These are phyloP conservation scores for Rhodosporidiobolus sp. DNA, from an alignment of 768 basidiomycete species.

Conservation along the genomic window DNA sequence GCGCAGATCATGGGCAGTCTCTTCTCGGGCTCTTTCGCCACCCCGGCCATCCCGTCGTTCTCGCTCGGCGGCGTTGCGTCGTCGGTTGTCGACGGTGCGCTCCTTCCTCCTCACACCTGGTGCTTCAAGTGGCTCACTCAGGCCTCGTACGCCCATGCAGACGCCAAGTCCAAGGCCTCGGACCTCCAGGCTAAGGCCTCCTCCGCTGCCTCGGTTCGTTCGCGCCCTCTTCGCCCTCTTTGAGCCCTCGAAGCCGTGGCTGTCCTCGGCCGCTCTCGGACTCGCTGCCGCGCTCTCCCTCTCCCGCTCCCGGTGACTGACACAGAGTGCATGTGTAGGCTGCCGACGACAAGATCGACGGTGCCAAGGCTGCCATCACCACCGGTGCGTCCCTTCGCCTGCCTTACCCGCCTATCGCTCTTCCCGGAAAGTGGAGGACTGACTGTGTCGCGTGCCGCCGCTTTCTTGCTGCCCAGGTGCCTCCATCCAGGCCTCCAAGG, in stretches of 20 bases:
- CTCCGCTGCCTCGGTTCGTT: conserved; percentile 27
- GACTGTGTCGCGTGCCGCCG: not conserved
- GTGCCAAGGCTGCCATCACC: conserved; percentile 22
- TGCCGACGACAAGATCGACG: conserved; percentile 33
- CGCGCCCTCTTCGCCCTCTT: not conserved
- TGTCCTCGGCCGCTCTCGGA: conserved; percentile 23
- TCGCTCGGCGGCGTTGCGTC: conserved; percentile 60
- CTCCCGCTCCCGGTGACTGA: no score
- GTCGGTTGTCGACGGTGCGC: conserved; percentile 56
- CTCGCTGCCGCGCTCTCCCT: no score
- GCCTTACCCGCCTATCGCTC: not conserved
- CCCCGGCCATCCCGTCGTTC: conserved; percentile 50
- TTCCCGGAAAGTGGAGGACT: not conserved
- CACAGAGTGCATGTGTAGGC: conserved; percentile 1
- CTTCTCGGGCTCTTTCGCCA: conserved; percentile 33
- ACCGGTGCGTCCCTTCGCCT: conserved; percentile 7
- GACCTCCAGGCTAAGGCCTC: conserved; percentile 31
- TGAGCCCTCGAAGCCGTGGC: no score
- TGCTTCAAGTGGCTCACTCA: not conserved
- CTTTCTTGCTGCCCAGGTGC: conserved; percentile 8
- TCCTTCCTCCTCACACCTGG: conserved; percentile 50
- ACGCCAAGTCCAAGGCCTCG: conserved; percentile 39
- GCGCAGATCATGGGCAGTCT: conserved; percentile 19
- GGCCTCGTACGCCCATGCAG: not conserved
- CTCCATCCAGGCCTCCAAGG: conserved; percentile 23